phyloP scores from a whole-genome alignment of 2,329 filamentous ascomycete genomes.

The Drechslerella stenobrocha region DNA sequence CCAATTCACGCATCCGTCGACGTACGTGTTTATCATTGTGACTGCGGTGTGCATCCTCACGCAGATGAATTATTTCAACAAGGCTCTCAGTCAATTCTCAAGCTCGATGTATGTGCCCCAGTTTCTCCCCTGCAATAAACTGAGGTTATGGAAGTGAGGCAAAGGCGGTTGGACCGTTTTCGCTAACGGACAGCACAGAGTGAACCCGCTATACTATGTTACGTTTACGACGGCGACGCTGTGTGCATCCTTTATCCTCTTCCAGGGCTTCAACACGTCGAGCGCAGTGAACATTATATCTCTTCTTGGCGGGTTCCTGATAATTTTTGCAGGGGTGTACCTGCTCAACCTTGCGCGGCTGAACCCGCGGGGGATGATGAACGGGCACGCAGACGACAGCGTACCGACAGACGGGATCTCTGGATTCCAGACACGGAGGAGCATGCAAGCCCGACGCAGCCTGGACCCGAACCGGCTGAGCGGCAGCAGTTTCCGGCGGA shows the following conservation, averaged over 20 bases:
- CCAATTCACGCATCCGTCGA: constrained; percentile 91
- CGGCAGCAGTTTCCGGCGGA: constrained; percentile 64
- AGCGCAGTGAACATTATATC: constrained; percentile 72
- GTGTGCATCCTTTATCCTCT: constrained; percentile 71
- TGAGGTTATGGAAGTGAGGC: no score
- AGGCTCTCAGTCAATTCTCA: constrained; percentile 92
- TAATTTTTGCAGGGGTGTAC: constrained; percentile 72
- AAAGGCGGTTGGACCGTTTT: constrained; percentile 32
- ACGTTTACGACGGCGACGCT: constrained; percentile 72
- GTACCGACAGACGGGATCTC: constrained; percentile 90
- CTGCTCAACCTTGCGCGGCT: constrained; percentile 80
- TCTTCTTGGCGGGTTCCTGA: constrained; percentile 71
- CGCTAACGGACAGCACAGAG: constrained; percentile 60
- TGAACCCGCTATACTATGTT: constrained; percentile 83
- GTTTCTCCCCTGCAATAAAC: not conserved
- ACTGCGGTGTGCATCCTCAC: constrained; percentile 91
- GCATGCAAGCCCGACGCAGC: constrained; percentile 86
- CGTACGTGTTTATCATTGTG: constrained; percentile 95
- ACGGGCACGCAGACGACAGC: constrained; percentile 65
- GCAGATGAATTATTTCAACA: constrained; percentile 99
- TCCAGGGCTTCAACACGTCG: constrained; percentile 71
- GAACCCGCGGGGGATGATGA: constrained; percentile 75
- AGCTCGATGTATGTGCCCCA: constrained; percentile 79
- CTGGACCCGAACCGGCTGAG: constrained; percentile 64
- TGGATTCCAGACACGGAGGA: constrained; percentile 83